phyloP scores from a whole-genome alignment of 1,284 basidiomycete genomes.

The Microbotryum lychnidis-dioicae region DNA sequence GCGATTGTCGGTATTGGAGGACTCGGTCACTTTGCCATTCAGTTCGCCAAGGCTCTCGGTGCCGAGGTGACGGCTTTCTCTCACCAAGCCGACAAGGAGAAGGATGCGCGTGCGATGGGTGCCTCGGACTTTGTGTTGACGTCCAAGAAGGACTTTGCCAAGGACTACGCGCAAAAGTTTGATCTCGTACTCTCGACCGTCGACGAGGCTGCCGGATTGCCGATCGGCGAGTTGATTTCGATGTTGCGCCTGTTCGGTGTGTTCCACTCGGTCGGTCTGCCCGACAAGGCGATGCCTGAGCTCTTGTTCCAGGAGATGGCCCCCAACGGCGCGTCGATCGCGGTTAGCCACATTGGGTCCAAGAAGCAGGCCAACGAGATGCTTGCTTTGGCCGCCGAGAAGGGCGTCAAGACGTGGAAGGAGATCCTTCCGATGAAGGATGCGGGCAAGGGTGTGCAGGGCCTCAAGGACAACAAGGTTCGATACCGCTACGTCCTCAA shows the following conservation, averaged over 20 bases:
- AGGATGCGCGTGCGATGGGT: constrained; percentile 43
- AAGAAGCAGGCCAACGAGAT: constrained; percentile 56
- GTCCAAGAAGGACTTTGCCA: constrained; percentile 41
- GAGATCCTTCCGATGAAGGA: constrained; percentile 54
- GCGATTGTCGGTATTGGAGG: constrained; percentile 40
- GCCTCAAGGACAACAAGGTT: constrained; percentile 50
- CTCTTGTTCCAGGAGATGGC: constrained; percentile 42
- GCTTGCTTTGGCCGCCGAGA: constrained; percentile 53
- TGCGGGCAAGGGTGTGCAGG: constrained; percentile 50
- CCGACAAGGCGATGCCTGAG: constrained; percentile 46
- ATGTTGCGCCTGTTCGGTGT: constrained; percentile 50
- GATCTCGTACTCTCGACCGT: constrained; percentile 56
- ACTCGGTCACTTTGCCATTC: constrained; percentile 35
- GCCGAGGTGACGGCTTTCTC: constrained; percentile 44
- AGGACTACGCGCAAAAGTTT: constrained; percentile 46
- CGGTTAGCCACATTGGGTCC: constrained; percentile 48
- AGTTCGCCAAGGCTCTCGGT: constrained; percentile 37
- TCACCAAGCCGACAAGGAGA: constrained; percentile 41
- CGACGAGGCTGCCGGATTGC: constrained; percentile 38
- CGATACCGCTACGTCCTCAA: constrained; percentile 45
- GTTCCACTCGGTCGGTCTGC: constrained; percentile 51
- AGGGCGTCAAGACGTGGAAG: constrained; percentile 45
- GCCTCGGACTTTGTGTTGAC: constrained; percentile 32
- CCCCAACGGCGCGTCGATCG: constrained; percentile 43
- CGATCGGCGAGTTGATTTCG: constrained; percentile 45